Base-by-base conservation (phyloP, 805 yeast species). In the Teunomyces atbi region DNA sequence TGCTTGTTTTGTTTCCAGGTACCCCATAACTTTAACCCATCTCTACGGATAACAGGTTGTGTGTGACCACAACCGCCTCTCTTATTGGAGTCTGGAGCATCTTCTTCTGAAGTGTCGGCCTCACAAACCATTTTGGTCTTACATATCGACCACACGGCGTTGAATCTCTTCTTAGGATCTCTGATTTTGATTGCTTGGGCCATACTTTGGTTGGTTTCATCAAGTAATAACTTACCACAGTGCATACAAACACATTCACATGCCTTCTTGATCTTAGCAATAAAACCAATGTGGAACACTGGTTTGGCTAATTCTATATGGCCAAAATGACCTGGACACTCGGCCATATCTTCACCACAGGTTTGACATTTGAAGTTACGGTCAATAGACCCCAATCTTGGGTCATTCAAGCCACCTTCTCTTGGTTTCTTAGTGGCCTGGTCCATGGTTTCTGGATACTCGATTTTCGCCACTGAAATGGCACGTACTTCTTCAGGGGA, bases 361-460 rank as follows among this genome's bases (percentile, higher is more conserved):
- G 99, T 94, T 76, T 92, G 98, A 77, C 99, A 94, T 74, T 89
- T 89, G 78, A 87, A 88, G 66, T 91, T 92, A 67, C 99, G 84
- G 69, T 94, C 99, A 58, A 94, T 91, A 4, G 97, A 87, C 42
- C 99, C 99, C 51, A 94, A 77, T 59, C 98, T 83, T 50, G 99
- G 98, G 67, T 95, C 99, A 65, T 91, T 92, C 52, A 94, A 75
- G 50, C 99, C 99, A 53, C 97, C 97, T 55, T 90, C 91, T 66
- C 97, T 83, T 41, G 98, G 97, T 54, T 88, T 87, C 63, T 86
- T 86, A 48, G 96, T 90, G 33, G 96, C 82, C 68, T 91, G 97
- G 68, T 94, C 99, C 96, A 94, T 94, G n/a, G 97, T 94, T 71
- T 94, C 99, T 18, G 99, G 99, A 62, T 87, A 94, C 69, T 92